These are phyloP conservation scores for Nakaseomyces uthaithaninus DNA, from an alignment of 1,139 yeast species.

Conservation along the genomic window DNA sequence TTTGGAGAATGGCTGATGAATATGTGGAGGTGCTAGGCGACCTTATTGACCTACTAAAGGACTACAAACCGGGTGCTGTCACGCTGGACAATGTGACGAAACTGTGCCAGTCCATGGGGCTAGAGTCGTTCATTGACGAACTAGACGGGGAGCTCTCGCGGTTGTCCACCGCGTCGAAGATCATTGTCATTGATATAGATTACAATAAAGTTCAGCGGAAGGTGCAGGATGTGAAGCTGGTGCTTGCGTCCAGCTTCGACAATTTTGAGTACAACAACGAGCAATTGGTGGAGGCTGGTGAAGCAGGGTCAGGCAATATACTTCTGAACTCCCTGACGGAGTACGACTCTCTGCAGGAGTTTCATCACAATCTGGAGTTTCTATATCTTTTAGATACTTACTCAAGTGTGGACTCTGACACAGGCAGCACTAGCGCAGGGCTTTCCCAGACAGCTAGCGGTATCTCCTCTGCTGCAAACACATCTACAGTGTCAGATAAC, in stretches of 20 bases:
- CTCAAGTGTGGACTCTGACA: constrained; percentile 27
- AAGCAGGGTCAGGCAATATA: constrained; percentile 20
- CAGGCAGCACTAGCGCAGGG: constrained; percentile 8
- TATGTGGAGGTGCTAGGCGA: constrained; percentile 24
- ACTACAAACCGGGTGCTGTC: constrained; percentile 31
- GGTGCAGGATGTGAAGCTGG: constrained; percentile 32
- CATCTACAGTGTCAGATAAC: constrained; percentile 3
- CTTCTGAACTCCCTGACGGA: constrained; percentile 26
- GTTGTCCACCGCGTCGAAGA: constrained; percentile 32
- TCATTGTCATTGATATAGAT: constrained; percentile 33
- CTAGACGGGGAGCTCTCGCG: constrained; percentile 24
- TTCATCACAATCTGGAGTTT: constrained; percentile 29
- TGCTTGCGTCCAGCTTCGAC: constrained; percentile 32
- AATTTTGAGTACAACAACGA: constrained; percentile 29
- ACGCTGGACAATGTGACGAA: constrained; percentile 31
- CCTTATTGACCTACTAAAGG: constrained; percentile 27
- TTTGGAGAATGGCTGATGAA: constrained; percentile 24
- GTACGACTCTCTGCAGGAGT: constrained; percentile 26
- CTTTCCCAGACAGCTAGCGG: constrained; percentile 5
- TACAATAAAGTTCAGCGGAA: constrained; percentile 22
- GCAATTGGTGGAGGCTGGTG: constrained; percentile 10
- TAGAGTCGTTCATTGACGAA: constrained; percentile 32
- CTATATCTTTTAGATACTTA: constrained; percentile 28
- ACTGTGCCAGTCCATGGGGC: constrained; percentile 30
- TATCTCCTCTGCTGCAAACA: background rate